A percentile compares a stretch with the other conserved stretches of the same genome.
These are phyloP conservation scores for Breviolum minutum DNA, from an alignment of 73 alveolate genomes.

Conservation along the genomic window DNA sequence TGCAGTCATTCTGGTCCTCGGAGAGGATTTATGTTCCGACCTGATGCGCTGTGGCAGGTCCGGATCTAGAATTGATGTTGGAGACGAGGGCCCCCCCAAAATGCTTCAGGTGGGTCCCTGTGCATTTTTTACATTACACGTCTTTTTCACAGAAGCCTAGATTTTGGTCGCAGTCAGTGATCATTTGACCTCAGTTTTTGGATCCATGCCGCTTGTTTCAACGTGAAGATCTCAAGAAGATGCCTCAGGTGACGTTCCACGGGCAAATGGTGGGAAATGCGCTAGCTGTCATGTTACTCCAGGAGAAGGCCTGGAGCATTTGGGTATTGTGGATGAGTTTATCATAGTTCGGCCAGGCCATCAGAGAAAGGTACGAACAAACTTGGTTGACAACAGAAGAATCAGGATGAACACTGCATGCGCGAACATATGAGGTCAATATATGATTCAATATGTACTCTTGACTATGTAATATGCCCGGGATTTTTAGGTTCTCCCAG, in stretches of 20 bases:
- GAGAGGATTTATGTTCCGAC: no score
- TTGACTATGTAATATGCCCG: background rate
- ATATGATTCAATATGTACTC: background rate
- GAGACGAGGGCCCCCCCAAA: slow-evolving; percentile 58
- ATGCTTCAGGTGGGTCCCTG: slow-evolving; percentile 47
- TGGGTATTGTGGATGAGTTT: no score
- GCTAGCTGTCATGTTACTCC: slow-evolving; percentile 38
- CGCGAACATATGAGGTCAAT: no score
- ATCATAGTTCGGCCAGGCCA: no score
- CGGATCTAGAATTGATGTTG: slow-evolving; percentile 67
- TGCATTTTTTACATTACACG: background rate
- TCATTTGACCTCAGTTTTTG: background rate
- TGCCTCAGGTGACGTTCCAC: slow-evolving; percentile 51
- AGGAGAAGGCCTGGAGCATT: slow-evolving; percentile 18
- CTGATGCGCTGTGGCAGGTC: slow-evolving; percentile 45
- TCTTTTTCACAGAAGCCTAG: background rate
- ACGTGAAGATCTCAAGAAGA: background rate
- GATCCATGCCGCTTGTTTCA: background rate
- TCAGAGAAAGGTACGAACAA: no score
- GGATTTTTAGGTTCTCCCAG: no score
- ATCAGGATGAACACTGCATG: no score
- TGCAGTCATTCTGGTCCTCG: no score
- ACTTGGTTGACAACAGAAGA: no score
- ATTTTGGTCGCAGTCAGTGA: background rate
- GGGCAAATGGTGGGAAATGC: slow-evolving; percentile 83